A percentile compares a stretch with the other conserved stretches of the same genome.
These are phyloP conservation scores for Camelina sativa DNA, from an alignment of 345 rosid species.

Conservation along the genomic window DNA sequence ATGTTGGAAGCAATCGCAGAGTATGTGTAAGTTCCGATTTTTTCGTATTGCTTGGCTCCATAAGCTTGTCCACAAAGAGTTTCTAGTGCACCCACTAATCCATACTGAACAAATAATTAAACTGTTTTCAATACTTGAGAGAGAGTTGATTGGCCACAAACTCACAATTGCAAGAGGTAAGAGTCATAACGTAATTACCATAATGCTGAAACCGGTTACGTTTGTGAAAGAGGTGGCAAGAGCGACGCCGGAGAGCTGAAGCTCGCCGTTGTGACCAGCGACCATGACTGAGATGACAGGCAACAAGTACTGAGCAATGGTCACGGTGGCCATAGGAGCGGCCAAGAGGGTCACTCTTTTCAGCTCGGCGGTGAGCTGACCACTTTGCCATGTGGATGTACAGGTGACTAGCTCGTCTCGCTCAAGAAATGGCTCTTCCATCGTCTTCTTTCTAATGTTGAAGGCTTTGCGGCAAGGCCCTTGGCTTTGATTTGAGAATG, in stretches of 20 bases:
- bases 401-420: not conserved
- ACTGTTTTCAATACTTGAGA: slow-evolving; percentile 1
- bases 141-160: not conserved
- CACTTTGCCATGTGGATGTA: not conserved
- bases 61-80: slow-evolving; percentile 46
- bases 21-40: slow-evolving; percentile 34
- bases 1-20: slow-evolving; percentile 35
- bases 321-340: slow-evolving; percentile 27
- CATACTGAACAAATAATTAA: slow-evolving; percentile 21
- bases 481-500: not conserved
- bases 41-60: slow-evolving; percentile 41
- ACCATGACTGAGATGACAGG: slow-evolving; percentile 26
- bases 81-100: slow-evolving; percentile 40
- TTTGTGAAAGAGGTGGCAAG: slow-evolving; percentile 18
- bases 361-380: slow-evolving; percentile 4
- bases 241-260: slow-evolving; percentile 34
- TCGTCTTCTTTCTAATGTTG: not conserved
- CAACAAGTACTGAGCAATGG: slow-evolving; percentile 18
- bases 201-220: slow-evolving; percentile 20
- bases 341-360: slow-evolving; percentile 16
- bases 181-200: slow-evolving; percentile 10
- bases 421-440: slow-evolving; percentile 14
- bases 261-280: slow-evolving; percentile 27
- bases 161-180: not conserved
- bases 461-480: not conserved